Evolutionary conservation across 768 basidiomycete genomes (phyloP).

Genomic region (Phanerochaete carnosa): DNA sequence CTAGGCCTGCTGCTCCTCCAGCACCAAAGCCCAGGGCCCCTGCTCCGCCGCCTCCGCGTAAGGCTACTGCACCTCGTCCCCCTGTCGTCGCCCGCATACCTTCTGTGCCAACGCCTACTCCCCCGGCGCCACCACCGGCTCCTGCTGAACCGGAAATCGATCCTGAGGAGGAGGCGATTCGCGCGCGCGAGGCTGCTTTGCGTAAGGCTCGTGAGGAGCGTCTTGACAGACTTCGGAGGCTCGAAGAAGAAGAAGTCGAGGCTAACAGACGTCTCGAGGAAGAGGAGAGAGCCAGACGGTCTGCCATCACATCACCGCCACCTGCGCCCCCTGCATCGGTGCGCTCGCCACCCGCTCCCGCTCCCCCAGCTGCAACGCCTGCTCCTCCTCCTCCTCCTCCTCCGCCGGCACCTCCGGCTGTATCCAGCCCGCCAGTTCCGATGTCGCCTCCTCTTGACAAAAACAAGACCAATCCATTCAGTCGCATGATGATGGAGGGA

Average conservation of each 20-base stretch:
- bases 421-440: conserved; percentile 24
- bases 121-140: conserved; percentile 33
- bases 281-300: conserved; percentile 30
- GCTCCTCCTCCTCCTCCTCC: conserved; percentile 38
- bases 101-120: conserved; percentile 17
- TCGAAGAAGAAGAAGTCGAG: conserved; percentile 67
- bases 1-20: conserved; percentile 40
- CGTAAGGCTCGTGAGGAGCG: conserved; percentile 73
- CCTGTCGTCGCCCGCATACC: conserved; percentile 14
- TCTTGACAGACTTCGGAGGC: conserved; percentile 59
- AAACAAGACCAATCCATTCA: conserved; percentile 78
- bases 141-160: conserved; percentile 53
- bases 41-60: conserved; percentile 38
- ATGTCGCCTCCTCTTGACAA: conserved; percentile 37
- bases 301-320: conserved; percentile 24
- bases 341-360: conserved; percentile 43
- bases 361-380: conserved; percentile 28
- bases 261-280: conserved; percentile 47
- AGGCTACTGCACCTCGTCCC: conserved; percentile 31
- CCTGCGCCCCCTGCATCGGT: conserved; percentile 43
- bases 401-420: conserved; percentile 30
- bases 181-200: conserved; percentile 67
- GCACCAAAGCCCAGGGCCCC: conserved; percentile 37
- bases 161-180: conserved; percentile 71
- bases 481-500: conserved; percentile 54